Base-by-base conservation (phyloP, 345 rosid species). In the Brassica cretica region DNA sequence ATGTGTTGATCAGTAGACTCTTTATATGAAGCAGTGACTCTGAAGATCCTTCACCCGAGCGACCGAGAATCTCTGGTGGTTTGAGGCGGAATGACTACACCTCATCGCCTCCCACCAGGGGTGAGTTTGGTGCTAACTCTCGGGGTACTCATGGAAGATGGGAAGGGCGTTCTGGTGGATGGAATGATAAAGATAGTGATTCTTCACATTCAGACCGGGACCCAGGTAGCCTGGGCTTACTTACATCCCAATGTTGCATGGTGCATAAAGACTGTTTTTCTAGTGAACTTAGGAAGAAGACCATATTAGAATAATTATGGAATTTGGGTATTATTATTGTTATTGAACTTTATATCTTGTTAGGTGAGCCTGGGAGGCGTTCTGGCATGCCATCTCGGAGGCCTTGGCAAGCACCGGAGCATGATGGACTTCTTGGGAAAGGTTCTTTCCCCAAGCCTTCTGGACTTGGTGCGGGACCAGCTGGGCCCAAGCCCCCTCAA, bases 381-480 rank as follows among this genome's bases (percentile, higher is more conserved):
- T 82, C 78, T 82, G 88, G 87, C 65, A 81, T 86, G 80, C 97
- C 88, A 81, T 74, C 96, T 83, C 86, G 92, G 80, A 89, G 87
- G 72, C 73, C 93, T 65, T 85, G 91, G 96, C 98, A 93, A 82
- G 84, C 82, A 77, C 84, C 94, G 4, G 99, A 91, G 86, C 97
- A 95, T 84, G 99, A 95, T 76, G 99, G 99, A 55, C 98, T 95
- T 80, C 89, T 95, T 44, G 99, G 99, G 32, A 93, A 95, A 84
- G 99, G 99, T 68, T 89, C 94, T 82, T 93, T 93, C 64, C 94
- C 92, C 18, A 86, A 92, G 80, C 88, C 96, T 35, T 80, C 98
- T 59, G 97, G 90, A 78, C 84, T 77, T 81, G 76, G 84, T 24
- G 80, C 88, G 14, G 96, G 93, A 63, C 41, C 89, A 64, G 81